Base-by-base conservation (phyloP, 257 asterid species). In the Linderniella brevidens region DNA sequence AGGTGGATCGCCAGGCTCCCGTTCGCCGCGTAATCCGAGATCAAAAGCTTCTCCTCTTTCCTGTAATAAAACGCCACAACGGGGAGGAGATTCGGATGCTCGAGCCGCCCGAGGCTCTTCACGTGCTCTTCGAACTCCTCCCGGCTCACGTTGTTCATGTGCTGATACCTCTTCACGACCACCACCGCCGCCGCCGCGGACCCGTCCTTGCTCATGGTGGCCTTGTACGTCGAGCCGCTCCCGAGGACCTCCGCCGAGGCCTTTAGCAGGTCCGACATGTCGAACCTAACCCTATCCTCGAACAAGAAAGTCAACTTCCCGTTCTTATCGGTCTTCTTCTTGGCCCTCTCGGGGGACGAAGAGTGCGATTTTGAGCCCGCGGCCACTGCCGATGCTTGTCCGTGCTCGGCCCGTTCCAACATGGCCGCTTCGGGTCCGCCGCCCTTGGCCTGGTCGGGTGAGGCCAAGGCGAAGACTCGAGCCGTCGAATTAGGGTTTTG, bases 161-260 rank as follows among this genome's bases (percentile, higher is more conserved):
- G 81, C 63, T 66, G 75, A 62, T 68, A 85, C 56, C 96, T 73
- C 70, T 85, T 90, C 47, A 90, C 96, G 4, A 70, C 94, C 92
- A 86, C 65, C 11, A 48, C 57, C 35, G 50, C 60, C 17, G n/a
- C n/a, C 32, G 32, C 32, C 32, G 32, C 32, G 32, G 32, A 25
- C 32, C 32, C 32, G 32, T 79, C 82, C 0, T 50, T 52, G 15
- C 20, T 50, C 5, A 85, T 66, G 41, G 73, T 78, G 17, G 96
- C 93, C 62, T 85, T 90, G 58, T 77, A 90, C 0, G 92, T 77
- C 20, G 92, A 71, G 43, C 99, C 92, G 35, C 77, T 66, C 3
- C 96, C 94, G 8, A 90, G 59, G 0, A 78, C 62, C 84, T 90
- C 94, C 5, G 99, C 99, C 13, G 96, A 73, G 1, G 96, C 94